Percentiles rank a stretch among this genome's conserved stretches.
phyloP scores from a whole-genome alignment of 129 eudicot genomes.

The Scalesia atractyloides region DNA sequence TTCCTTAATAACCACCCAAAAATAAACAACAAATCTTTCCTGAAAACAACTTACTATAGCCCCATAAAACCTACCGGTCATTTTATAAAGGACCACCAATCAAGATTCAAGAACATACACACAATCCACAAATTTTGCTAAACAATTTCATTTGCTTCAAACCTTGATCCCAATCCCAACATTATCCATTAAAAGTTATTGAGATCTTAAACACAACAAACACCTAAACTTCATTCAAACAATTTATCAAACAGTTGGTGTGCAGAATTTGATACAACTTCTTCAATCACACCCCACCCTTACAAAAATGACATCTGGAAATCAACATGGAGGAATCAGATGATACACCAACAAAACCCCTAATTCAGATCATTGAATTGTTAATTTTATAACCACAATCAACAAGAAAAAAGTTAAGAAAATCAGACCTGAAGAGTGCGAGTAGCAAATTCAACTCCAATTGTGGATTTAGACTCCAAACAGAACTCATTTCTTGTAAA shows the following conservation, averaged over 20 bases:
- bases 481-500: conserved; percentile 44
- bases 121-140: neutral
- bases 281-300: neutral
- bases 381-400: neutral
- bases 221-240: neutral
- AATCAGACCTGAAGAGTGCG: conserved; percentile 38
- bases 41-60: neutral
- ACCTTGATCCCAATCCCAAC: conserved; percentile 12
- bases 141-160: neutral
- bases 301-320: neutral
- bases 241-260: too few species aligned
- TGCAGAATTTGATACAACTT: neutral
- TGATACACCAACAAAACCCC: conserved; percentile 2
- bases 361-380: neutral
- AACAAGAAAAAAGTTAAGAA: neutral
- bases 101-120: neutral
- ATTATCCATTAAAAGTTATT: neutral
- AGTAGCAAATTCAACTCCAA: conserved; percentile 46
- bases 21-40: conserved; percentile 4
- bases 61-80: conserved; percentile 1
- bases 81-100: too few species aligned
- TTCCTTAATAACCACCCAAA: neutral
- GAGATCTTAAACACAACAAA: neutral
- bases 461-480: conserved; percentile 43
- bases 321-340: conserved; percentile 10